phyloP scores from a whole-genome alignment of 345 rosid species.

The Eucalyptus rudis region DNA sequence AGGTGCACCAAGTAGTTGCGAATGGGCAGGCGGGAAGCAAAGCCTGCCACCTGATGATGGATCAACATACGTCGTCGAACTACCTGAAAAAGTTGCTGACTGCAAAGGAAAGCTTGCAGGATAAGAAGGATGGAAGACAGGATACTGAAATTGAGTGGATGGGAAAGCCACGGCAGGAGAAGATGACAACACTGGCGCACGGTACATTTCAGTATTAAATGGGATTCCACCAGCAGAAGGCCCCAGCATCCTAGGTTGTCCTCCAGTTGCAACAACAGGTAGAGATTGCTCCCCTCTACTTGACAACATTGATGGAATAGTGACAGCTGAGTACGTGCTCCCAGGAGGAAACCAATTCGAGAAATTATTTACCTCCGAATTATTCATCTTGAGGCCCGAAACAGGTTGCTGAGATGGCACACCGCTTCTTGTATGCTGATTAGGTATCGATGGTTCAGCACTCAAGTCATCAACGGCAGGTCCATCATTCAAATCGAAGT shows the following conservation, averaged over 20 bases:
- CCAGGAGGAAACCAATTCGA: slow-evolving; percentile 62
- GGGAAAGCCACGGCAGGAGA: slow-evolving; percentile 69
- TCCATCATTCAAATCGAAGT: slow-evolving; percentile 87
- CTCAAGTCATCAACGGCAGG: slow-evolving; percentile 44
- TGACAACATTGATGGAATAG: slow-evolving; percentile 47
- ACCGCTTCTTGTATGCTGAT: slow-evolving; percentile 29
- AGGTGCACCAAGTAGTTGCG: slow-evolving; percentile 53
- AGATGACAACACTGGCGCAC: slow-evolving; percentile 62
- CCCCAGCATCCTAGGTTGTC: slow-evolving; percentile 55
- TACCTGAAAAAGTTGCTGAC: slow-evolving; percentile 50
- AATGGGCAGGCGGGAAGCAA: slow-evolving; percentile 47
- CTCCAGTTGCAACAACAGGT: slow-evolving; percentile 40
- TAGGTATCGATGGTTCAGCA: slow-evolving; percentile 33
- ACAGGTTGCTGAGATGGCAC: slow-evolving; percentile 35
- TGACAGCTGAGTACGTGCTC: slow-evolving; percentile 38
- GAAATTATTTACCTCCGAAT: slow-evolving; percentile 35
- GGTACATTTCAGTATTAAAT: slow-evolving; percentile 44
- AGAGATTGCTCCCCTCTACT: slow-evolving; percentile 62
- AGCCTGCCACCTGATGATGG: slow-evolving; percentile 54
- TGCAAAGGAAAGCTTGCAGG: slow-evolving; percentile 48
- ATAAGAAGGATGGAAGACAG: slow-evolving; percentile 35
- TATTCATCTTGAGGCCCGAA: slow-evolving; percentile 35
- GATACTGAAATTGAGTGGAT: slow-evolving; percentile 59
- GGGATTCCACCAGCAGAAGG: slow-evolving; percentile 39
- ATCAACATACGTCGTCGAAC: slow-evolving; percentile 57